A percentile compares a stretch with the other conserved stretches of the same genome.
These are phyloP conservation scores for Sclerotinia nivalis DNA, from an alignment of 2,329 filamentous ascomycete species.

Conservation along the genomic window DNA sequence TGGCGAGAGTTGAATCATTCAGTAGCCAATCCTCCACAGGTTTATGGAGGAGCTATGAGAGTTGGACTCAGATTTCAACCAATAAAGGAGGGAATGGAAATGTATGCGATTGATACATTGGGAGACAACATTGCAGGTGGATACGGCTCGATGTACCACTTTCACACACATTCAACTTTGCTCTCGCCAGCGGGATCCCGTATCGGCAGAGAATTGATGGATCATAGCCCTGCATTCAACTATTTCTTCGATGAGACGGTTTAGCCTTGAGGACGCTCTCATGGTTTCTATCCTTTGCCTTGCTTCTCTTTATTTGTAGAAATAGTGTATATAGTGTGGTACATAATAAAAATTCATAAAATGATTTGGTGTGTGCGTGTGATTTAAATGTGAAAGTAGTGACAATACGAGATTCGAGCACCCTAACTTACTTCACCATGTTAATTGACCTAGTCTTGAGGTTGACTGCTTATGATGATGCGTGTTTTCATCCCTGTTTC, in stretches of 20 bases:
- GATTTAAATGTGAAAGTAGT: not conserved
- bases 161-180: not conserved
- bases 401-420: no score
- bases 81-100: not conserved
- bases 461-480: no score
- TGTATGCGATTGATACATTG: not conserved
- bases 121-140: not conserved
- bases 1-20: no score
- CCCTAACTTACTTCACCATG: no score
- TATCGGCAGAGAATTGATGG: not conserved
- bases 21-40: no score
- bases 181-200: not conserved
- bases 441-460: no score
- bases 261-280: not conserved
- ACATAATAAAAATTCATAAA: not conserved
- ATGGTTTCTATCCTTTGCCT: not conserved
- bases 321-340: not conserved
- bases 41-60: no score
- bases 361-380: not conserved
- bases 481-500: no score
- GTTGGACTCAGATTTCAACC: no score
- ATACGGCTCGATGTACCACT: not conserved
- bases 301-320: not conserved
- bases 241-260: not conserved
- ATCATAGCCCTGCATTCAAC: not conserved